phyloP scores from a whole-genome alignment of 176 grass and related monocot species.

The Oryza coarctata region DNA sequence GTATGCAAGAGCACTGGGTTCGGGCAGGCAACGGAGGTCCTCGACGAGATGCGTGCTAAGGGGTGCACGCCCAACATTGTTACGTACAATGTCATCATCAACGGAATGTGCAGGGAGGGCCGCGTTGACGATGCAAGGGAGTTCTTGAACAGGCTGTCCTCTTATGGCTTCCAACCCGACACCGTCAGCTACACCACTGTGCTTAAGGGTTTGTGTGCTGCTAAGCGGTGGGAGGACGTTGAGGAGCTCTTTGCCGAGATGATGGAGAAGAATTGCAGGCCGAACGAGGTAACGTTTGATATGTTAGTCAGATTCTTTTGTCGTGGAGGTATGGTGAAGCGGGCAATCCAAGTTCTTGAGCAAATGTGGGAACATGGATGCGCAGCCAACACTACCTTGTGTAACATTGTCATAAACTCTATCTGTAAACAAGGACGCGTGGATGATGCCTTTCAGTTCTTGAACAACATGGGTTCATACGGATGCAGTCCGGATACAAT shows the following conservation, averaged over 20 bases:
- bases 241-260: constrained; percentile 61
- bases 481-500: constrained; percentile 52
- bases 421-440: constrained; percentile 54
- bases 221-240: constrained; percentile 51
- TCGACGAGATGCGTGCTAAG: constrained; percentile 63
- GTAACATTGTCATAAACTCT: constrained; percentile 52
- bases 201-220: constrained; percentile 53
- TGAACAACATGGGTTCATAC: constrained; percentile 41
- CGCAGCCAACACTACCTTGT: constrained; percentile 52
- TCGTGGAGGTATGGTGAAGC: constrained; percentile 57
- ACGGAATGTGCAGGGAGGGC: constrained; percentile 65
- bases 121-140: constrained; percentile 43
- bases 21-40: constrained; percentile 46
- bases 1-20: constrained; percentile 54
- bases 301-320: constrained; percentile 70
- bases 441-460: constrained; percentile 43
- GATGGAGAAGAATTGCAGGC: constrained; percentile 45
- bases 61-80: constrained; percentile 63
- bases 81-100: constrained; percentile 73
- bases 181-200: constrained; percentile 61
- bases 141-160: constrained; percentile 46
- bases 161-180: constrained; percentile 55
- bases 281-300: constrained; percentile 56
- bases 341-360: constrained; percentile 54
- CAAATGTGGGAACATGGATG: constrained; percentile 55